These are phyloP conservation scores for Fusarium sp. DNA, from an alignment of 2,329 filamentous ascomycete species.

Conservation along the genomic window DNA sequence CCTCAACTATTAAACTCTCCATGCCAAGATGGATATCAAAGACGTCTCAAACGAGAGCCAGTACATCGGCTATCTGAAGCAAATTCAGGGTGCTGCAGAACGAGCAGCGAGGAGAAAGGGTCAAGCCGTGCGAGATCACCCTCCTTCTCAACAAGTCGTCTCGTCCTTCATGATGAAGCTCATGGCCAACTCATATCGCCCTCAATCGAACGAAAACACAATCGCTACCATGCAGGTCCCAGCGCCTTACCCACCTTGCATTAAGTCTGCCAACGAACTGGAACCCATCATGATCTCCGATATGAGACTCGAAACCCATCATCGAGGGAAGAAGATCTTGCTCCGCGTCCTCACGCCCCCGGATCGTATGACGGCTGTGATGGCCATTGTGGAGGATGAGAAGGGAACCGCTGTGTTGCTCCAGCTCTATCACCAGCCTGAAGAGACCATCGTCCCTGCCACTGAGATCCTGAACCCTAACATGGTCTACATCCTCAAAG, in stretches of 20 bases:
- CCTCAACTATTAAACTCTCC: not conserved
- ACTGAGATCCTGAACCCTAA: slow-evolving; percentile 50
- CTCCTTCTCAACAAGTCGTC: not conserved
- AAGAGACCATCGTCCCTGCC: slow-evolving; percentile 48
- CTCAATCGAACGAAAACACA: not conserved
- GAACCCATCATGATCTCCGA: not conserved
- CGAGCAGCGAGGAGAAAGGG: slow-evolving; percentile 1
- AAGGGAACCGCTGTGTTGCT: slow-evolving; percentile 47
- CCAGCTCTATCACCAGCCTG: slow-evolving; percentile 56
- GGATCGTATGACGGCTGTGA: slow-evolving; percentile 26
- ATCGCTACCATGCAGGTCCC: slow-evolving; percentile 2
- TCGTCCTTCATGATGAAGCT: not conserved
- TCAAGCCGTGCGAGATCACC: not conserved
- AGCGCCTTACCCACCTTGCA: not conserved
- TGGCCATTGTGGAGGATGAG: slow-evolving; percentile 55
- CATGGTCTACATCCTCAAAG: slow-evolving; percentile 58
- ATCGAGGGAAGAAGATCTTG: slow-evolving; percentile 30
- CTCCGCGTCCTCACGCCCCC: slow-evolving; percentile 40
- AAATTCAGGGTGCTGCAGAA: not conserved
- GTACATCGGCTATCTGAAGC: not conserved
- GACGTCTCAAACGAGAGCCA: not conserved
- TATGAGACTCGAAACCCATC: slow-evolving; percentile 30
- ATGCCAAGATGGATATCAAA: slow-evolving; percentile 5
- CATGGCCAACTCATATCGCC: not conserved
- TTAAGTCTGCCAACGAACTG: not conserved